These are phyloP conservation scores for Sporothrix brasiliensis DNA, from an alignment of 2,329 filamentous ascomycete genomes.

Conservation along the genomic window DNA sequence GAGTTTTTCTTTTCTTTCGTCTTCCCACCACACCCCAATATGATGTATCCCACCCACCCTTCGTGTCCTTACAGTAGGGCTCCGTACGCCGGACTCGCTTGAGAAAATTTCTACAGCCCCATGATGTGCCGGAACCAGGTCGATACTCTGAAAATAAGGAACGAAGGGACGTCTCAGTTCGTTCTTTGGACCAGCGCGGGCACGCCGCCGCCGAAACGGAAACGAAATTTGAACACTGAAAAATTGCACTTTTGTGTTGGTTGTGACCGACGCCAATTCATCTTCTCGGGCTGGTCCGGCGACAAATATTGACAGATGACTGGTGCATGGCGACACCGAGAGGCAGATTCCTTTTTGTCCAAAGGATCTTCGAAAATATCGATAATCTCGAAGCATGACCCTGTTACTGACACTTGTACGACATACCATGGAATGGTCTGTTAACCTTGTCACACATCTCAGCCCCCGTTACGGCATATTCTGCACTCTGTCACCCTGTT, in stretches of 20 bases:
- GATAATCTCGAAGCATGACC: neutral
- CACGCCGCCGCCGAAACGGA: neutral
- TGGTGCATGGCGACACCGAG: neutral
- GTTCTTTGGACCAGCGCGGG: neutral
- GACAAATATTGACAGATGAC: constrained; percentile 9
- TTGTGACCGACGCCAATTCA: neutral
- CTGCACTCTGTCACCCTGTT: neutral
- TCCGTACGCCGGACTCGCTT: neutral
- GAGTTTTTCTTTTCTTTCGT: neutral
- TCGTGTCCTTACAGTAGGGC: neutral
- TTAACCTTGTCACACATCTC: neutral
- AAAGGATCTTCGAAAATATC: neutral
- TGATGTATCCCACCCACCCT: constrained; percentile 5
- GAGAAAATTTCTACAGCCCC: neutral
- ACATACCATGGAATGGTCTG: constrained; percentile 2
- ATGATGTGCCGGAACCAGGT: constrained; percentile 20
- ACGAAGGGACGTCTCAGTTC: neutral
- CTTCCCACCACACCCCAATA: neutral
- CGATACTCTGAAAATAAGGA: neutral
- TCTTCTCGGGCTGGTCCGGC: neutral
- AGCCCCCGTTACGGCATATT: neutral
- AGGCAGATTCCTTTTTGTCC: neutral
- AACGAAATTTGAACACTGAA: neutral
- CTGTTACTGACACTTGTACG: no score
- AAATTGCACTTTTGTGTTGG: neutral